Percentiles rank a stretch among this genome's conserved stretches.
Evolutionary conservation across 208 protist genomes (phyloP).

Genomic region (Leishmania major): DNA sequence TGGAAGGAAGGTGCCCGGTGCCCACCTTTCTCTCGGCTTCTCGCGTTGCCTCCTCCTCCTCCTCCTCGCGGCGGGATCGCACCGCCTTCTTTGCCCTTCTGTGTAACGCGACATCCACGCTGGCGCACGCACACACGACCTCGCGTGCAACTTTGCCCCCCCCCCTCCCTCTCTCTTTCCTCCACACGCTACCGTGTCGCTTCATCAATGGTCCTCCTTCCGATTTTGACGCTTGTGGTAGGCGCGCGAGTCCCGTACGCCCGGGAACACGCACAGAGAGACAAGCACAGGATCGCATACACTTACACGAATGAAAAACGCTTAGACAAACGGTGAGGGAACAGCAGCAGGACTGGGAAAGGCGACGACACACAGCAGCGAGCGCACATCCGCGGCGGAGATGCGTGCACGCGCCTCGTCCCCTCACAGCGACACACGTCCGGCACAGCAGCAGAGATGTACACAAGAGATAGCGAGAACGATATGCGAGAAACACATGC

Average conservation of each 20-base stretch:
- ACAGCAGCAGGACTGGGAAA: background rate
- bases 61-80: too few relatives aligned
- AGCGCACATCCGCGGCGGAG: background rate
- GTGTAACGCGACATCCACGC: background rate
- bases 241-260: background rate
- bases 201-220: too few relatives aligned
- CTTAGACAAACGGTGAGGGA: background rate
- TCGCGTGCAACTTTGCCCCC: background rate
- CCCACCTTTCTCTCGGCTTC: background rate
- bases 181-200: background rate
- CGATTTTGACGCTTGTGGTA: too few relatives aligned
- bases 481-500: slow-evolving; percentile 8
- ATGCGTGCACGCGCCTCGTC: background rate
- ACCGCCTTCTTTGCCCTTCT: background rate
- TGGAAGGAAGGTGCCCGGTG: background rate
- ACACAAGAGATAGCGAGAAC: background rate
- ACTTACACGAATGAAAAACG: background rate
- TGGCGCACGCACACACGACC: background rate
- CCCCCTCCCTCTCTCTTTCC: background rate
- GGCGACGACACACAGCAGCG: background rate
- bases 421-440: background rate
- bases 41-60: background rate
- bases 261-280: background rate
- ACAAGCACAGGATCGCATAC: background rate
- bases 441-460: background rate